Base-by-base conservation (phyloP, 2,329 filamentous ascomycete species). In the Didymella exigua region DNA sequence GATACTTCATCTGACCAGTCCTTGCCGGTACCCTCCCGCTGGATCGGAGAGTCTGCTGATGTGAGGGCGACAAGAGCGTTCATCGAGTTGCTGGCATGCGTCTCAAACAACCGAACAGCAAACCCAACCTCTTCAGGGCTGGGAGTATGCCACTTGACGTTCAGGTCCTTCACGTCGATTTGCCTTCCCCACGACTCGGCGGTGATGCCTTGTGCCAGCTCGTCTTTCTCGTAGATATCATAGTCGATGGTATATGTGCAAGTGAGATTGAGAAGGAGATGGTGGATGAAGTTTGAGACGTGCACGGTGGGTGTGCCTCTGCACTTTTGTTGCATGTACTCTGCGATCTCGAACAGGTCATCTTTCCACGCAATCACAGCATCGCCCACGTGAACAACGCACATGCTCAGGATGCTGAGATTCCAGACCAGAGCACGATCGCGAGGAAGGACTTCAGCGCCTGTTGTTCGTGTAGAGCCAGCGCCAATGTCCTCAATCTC, bases 1-100 rank as follows among this genome's bases (percentile, higher is more conserved):
- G 92, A 93, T 24, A 98, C 89, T 73, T 99, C 96, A 72, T 99
- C 95, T 0, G 93, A 97, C 95, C 95, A 99, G 67, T 97, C 93
- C 76, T 98, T 99, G 65, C 96, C 96, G 73, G 93, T 96, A 31
- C 95, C 95, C 63, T 93, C 93, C 52, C 93, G 86, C 74, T 92
- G 96, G 48, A 98, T 88, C 2, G 87, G 88, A 1, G 92, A 89
- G 30, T 89, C 84, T 40, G 91, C 87, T 58, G 90, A 88, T 69
- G 91, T 96, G n/a, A 99, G 82, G 7, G 88, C 84, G 59, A 86
- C 84, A 11, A 99, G 78, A 58, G 91, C 86, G 54, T 87, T 80
- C 56, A 93, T 84, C 2, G 93, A 93, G 34, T 85, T 87, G 52
- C 86, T 86, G 5, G 89, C 88, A 74, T 98, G 93, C 1, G 88